Percentiles rank a stretch among this genome's conserved stretches.
phyloP scores from a whole-genome alignment of 2,329 filamentous ascomycete species.

The Trichophyton rubrum region DNA sequence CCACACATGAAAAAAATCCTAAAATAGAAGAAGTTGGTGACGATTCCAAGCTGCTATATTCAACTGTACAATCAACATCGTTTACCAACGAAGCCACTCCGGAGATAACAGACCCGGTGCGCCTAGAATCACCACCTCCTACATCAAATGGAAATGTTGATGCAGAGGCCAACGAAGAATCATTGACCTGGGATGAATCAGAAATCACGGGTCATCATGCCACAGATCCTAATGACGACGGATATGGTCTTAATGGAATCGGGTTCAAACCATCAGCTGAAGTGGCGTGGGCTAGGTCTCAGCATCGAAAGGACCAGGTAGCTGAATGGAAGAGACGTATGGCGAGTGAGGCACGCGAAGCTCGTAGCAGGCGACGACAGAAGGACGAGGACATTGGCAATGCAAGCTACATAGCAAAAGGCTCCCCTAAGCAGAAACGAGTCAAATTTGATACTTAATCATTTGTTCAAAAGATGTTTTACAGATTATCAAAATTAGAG shows the following conservation, averaged over 20 bases:
- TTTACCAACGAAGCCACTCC: background rate
- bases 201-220: slow-evolving; percentile 51
- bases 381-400: slow-evolving; percentile 28
- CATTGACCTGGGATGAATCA: slow-evolving; percentile 43
- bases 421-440: slow-evolving; percentile 26
- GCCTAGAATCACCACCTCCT: background rate
- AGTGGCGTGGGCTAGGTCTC: slow-evolving; percentile 44
- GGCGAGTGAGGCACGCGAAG: slow-evolving; percentile 45
- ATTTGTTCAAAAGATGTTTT: background rate
- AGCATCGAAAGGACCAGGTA: slow-evolving; percentile 46
- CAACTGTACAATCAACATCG: background rate
- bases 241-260: slow-evolving; percentile 51
- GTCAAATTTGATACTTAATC: slow-evolving; percentile 29
- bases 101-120: background rate
- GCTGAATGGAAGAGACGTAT: slow-evolving; percentile 48
- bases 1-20: background rate
- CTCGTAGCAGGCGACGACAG: slow-evolving; percentile 36
- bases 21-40: background rate
- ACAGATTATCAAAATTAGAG: background rate
- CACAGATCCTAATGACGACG: slow-evolving; percentile 47
- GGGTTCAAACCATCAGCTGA: slow-evolving; percentile 51
- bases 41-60: background rate
- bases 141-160: background rate
- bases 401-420: slow-evolving; percentile 17
- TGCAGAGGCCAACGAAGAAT: slow-evolving; percentile 18